Conservation (phyloP, 176 grass and related monocot genomes). For the Carex parvula region DNA sequence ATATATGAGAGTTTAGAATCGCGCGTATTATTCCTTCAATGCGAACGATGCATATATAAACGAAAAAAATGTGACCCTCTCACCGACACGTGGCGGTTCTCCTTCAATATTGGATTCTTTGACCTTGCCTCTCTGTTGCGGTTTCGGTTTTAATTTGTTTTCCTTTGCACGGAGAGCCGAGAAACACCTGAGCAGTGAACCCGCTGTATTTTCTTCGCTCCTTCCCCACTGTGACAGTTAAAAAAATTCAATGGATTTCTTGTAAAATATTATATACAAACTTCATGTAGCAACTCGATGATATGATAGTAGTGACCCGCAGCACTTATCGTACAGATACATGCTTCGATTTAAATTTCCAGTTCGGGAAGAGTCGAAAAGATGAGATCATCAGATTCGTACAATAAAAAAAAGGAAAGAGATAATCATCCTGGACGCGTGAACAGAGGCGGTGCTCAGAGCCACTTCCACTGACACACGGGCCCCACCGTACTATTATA, state of each 20-base stretch:
- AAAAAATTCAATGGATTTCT: neutral
- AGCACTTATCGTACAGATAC: neutral
- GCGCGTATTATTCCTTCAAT: constrained; percentile 8
- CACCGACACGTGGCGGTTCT: neutral
- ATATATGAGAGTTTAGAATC: neutral
- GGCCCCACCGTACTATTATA: neutral
- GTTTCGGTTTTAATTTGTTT: neutral
- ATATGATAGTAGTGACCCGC: neutral
- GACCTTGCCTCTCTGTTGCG: neutral
- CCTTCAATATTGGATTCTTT: neutral
- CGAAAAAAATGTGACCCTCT: neutral
- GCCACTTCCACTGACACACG: neutral
- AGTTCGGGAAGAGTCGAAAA: no score
- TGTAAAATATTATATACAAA: no score
- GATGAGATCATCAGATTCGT: no score
- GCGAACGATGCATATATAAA: neutral
- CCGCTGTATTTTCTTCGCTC: neutral
- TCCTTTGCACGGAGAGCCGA: neutral
- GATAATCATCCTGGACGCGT: neutral
- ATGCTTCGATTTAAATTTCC: neutral
- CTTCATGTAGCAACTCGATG: neutral
- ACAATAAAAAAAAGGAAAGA: neutral
- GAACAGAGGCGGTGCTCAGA: neutral
- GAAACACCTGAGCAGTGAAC: neutral
- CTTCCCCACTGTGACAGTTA: neutral